Base-by-base conservation (phyloP, 805 yeast species). In the Starmerella lactis-condensi region DNA sequence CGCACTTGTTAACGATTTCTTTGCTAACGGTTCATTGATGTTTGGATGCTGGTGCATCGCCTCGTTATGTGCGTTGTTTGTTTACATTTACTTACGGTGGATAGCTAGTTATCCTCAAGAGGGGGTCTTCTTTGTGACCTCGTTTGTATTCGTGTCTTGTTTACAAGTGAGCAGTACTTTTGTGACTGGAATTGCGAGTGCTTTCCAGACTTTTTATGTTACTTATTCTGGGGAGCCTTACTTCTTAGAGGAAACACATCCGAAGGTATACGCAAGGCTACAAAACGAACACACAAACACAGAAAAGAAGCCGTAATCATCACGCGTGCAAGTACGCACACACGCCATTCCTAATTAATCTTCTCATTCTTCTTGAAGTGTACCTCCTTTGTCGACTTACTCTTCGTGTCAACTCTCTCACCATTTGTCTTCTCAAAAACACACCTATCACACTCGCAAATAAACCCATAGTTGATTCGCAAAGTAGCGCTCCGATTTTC, bases 181-280 rank as follows among this genome's bases (percentile, higher is more conserved):
- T 10, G 67, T 72, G 39, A 73, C 75, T 25, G 75, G 81, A 1
- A 69, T 83, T 29, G 74, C 72, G 39, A 72, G 82, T 7, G 94
- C 94, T 9, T 69, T 72, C 8, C 69, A 83, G 15, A 76, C 93
- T 0, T 73, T 83, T 49, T 74, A 81, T 52, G 73, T 83, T 28
- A 82, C 89, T 0, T 60, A 78, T 45, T 79, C 83, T 10, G 68
- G 71, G 44, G 83, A 79, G 43, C 94, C 95, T 0, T 91, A 78
- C 44, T 69, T 76, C 6, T 74, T 76, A 60, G 71, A 68, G 47
- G 62, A 64, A 56, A 65, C 76, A 27, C 73, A 81, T 48, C 81
- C 91, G 22, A 65, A 65, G 3, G 17, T 34, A 5, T 38, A 29
- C 27, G 32, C 13, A 15, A 13, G 17, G 19, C 24, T 34, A 17